Evolutionary conservation across 768 basidiomycete species (phyloP).

Genomic region (Russula dissimulans): DNA sequence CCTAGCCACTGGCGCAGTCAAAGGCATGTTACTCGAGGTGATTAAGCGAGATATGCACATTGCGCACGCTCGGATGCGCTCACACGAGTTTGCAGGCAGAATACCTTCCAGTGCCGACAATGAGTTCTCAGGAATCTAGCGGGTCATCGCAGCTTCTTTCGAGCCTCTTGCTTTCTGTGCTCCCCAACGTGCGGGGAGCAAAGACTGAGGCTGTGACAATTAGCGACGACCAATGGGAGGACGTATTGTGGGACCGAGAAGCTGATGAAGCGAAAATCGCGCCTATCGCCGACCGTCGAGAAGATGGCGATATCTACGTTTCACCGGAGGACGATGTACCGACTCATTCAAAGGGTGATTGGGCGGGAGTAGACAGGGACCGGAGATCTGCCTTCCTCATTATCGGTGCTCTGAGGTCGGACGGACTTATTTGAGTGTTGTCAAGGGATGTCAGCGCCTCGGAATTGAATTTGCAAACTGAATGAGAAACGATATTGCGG

Average conservation of each 20-base stretch:
- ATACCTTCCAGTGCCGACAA: constrained; percentile 66
- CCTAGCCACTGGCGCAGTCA: constrained; percentile 62
- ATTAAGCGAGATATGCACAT: constrained; percentile 10
- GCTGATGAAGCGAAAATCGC: constrained; percentile 36
- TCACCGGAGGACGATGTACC: constrained; percentile 49
- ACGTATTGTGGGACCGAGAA: constrained; percentile 68
- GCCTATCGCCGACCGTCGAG: constrained; percentile 22
- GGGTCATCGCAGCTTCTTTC: constrained; percentile 68
- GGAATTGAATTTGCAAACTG: background rate
- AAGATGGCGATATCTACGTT: constrained; percentile 48
- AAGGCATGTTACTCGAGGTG: constrained; percentile 83
- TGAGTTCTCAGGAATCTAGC: constrained; percentile 54
- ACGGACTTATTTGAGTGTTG: constrained; percentile 46
- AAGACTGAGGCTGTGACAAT: constrained; percentile 72
- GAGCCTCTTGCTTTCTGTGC: constrained; percentile 62
- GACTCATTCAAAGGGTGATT: constrained; percentile 48
- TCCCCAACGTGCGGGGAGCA: constrained; percentile 65
- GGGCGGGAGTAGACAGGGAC: constrained; percentile 72
- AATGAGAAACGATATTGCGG: background rate
- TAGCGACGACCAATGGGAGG: constrained; percentile 72
- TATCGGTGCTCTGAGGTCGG: constrained; percentile 63
- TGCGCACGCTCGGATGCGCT: background rate
- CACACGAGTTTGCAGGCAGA: constrained; percentile 45
- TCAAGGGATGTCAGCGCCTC: background rate
- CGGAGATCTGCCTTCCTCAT: constrained; percentile 72